Evolutionary conservation across 1,139 yeast genomes (phyloP).

Genomic region (Lipomyces yarrowii): DNA sequence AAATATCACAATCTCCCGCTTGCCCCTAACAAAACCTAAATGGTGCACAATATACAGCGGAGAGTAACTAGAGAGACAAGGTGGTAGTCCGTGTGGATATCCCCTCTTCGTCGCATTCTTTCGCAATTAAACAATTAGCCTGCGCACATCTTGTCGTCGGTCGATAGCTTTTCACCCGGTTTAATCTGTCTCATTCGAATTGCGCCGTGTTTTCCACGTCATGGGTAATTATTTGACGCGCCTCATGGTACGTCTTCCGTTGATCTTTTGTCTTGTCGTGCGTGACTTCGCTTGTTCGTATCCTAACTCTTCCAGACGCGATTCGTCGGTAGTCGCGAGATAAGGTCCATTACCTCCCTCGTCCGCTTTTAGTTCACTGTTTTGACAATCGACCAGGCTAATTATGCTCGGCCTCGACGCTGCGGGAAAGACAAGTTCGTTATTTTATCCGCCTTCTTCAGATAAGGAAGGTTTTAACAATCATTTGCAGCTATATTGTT

Average conservation of each 20-base stretch:
- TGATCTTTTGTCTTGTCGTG: background rate
- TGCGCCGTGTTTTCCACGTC: background rate
- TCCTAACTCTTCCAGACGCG: slow-evolving; percentile 13
- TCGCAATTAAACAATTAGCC: too few relatives aligned
- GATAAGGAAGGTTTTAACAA: background rate
- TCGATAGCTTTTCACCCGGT: background rate
- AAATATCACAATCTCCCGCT: too few relatives aligned
- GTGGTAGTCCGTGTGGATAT: too few relatives aligned
- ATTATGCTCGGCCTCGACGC: slow-evolving; percentile 91
- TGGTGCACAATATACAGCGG: too few relatives aligned
- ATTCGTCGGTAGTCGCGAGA: slow-evolving; percentile 21
- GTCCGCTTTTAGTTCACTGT: background rate
- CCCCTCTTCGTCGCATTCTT: too few relatives aligned
- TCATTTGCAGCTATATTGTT: slow-evolving; percentile 57
- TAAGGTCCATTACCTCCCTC: slow-evolving; percentile 12
- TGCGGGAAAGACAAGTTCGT: slow-evolving; percentile 82
- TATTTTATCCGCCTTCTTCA: background rate
- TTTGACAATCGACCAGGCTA: slow-evolving; percentile 49
- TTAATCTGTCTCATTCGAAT: background rate
- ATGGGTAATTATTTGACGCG: slow-evolving; percentile 25
- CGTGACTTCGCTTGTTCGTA: background rate
- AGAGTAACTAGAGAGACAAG: too few relatives aligned
- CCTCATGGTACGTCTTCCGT: slow-evolving; percentile 12
- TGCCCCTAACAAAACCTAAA: too few relatives aligned
- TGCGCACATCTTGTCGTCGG: background rate